Evolutionary conservation across 2,329 filamentous ascomycete genomes (phyloP).

Genomic region (Colletotrichum sojae): DNA sequence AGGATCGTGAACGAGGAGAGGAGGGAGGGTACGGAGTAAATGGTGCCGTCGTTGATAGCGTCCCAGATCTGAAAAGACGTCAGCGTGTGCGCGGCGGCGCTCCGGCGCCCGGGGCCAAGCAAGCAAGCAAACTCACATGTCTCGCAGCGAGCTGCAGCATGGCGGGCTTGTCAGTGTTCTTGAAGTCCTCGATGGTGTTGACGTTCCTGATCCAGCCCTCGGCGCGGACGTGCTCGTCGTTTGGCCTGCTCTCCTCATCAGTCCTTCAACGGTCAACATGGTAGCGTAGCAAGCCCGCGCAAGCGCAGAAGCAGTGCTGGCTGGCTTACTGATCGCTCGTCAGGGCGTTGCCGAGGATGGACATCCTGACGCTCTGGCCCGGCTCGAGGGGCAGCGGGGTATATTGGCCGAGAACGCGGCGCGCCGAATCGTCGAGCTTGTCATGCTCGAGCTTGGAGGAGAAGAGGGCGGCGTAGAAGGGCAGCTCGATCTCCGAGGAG

Average conservation of each 20-base stretch:
- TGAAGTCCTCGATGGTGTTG: slow-evolving; percentile 96
- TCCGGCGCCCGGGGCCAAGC: too few relatives aligned
- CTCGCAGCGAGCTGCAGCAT: slow-evolving; percentile 84
- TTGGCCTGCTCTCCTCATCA: slow-evolving; percentile 66
- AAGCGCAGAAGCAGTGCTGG: slow-evolving; percentile 4
- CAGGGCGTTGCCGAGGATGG: slow-evolving; percentile 89
- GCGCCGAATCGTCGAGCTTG: slow-evolving; percentile 94
- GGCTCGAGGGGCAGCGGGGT: slow-evolving; percentile 83
- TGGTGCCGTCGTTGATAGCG: slow-evolving; percentile 95
- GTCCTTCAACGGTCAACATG: slow-evolving; percentile 45
- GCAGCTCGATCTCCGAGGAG: slow-evolving; percentile 92
- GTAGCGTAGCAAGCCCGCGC: not conserved
- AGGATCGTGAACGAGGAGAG: slow-evolving; percentile 90
- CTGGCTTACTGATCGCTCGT: slow-evolving; percentile 82
- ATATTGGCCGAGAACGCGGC: slow-evolving; percentile 89
- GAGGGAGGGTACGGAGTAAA: slow-evolving; percentile 94
- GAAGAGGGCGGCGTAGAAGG: slow-evolving; percentile 95
- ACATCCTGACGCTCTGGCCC: slow-evolving; percentile 87
- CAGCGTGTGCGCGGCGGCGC: not conserved
- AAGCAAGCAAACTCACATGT: slow-evolving; percentile 69
- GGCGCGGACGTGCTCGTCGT: slow-evolving; percentile 81
- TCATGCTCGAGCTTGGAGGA: slow-evolving; percentile 96
- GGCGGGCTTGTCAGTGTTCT: slow-evolving; percentile 82
- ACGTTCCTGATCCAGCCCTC: slow-evolving; percentile 97
- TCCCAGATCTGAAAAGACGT: slow-evolving; percentile 83